A percentile compares a stretch with the other conserved stretches of the same genome.
Conservation (phyloP, 768 basidiomycete species). For the Lactarius vividus region DNA sequence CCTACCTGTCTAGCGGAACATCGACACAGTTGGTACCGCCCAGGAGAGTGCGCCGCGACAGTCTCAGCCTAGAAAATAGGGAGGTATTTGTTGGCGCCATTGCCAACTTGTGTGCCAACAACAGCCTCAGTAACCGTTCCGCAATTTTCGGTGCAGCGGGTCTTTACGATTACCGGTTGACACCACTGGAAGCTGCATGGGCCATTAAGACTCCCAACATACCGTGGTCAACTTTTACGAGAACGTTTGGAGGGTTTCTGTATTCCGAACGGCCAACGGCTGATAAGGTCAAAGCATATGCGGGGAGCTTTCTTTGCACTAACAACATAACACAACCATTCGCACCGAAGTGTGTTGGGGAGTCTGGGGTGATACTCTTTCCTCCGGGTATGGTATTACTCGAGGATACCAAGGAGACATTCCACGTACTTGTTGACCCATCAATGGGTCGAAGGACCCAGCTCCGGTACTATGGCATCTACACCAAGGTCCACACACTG, state of each 20-base stretch:
- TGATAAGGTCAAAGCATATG: background rate
- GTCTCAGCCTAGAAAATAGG: background rate
- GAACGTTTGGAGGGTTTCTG: background rate
- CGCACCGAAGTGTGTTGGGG: background rate
- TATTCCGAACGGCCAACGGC: background rate
- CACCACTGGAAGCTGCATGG: background rate
- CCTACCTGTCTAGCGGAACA: too few relatives aligned
- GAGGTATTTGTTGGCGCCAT: background rate
- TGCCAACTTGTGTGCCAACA: background rate
- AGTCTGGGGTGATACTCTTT: background rate
- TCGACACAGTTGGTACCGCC: too few relatives aligned
- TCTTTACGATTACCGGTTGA: background rate
- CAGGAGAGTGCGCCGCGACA: too few relatives aligned
- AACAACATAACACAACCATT: background rate
- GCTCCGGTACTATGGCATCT: background rate
- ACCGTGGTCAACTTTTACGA: background rate
- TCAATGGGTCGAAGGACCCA: background rate
- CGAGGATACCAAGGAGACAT: background rate
- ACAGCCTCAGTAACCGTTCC: background rate
- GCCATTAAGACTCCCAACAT: background rate
- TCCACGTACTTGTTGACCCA: background rate
- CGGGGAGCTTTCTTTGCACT: background rate
- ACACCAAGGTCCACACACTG: background rate
- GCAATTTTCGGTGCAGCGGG: slow-evolving; percentile 2
- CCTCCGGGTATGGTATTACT: background rate